phyloP scores from a whole-genome alignment of 2,329 filamentous ascomycete species.

The Aspergillus piperis region DNA sequence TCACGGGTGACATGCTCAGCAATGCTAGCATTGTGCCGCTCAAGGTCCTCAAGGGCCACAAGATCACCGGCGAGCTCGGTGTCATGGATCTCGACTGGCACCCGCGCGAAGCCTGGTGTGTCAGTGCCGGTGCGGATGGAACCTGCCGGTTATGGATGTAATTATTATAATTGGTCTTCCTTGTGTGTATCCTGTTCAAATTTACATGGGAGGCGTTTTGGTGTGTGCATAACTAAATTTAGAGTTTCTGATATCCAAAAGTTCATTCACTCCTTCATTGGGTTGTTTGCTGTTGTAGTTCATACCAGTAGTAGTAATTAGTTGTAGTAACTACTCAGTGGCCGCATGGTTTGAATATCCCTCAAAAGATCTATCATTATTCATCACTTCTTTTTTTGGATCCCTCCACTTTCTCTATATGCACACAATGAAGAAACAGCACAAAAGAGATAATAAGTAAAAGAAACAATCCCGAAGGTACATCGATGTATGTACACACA shows the following conservation, averaged over 20 bases:
- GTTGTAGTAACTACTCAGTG: too few species aligned
- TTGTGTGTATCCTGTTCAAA: conserved; percentile 20
- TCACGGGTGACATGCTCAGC: conserved; percentile 91
- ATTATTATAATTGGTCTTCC: conserved; percentile 25
- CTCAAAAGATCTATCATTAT: too few species aligned
- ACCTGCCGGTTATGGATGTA: conserved; percentile 86
- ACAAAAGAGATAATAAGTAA: too few species aligned
- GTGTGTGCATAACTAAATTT: conserved; percentile 23
- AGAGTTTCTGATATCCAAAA: conserved; percentile 34
- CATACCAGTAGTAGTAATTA: too few species aligned
- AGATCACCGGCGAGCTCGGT: conserved; percentile 79
- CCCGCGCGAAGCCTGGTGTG: conserved; percentile 87
- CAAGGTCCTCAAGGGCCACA: conserved; percentile 90
- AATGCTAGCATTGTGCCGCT: conserved; percentile 95
- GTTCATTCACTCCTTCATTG: conserved; percentile 12
- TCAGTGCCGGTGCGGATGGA: conserved; percentile 91
- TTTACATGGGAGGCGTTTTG: conserved; percentile 27
- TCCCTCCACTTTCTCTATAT: too few species aligned
- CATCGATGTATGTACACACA: conserved; percentile 2
- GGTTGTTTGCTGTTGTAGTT: conserved; percentile 7
- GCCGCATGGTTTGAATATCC: too few species aligned
- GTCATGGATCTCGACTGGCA: conserved; percentile 97
- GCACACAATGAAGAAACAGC: too few species aligned
- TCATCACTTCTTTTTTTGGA: too few species aligned
- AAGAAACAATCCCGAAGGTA: too few species aligned